Percentiles rank a stretch among this genome's conserved stretches.
Evolutionary conservation across 345 rosid genomes (phyloP).

Genomic region (Lagerstroemia speciosa): DNA sequence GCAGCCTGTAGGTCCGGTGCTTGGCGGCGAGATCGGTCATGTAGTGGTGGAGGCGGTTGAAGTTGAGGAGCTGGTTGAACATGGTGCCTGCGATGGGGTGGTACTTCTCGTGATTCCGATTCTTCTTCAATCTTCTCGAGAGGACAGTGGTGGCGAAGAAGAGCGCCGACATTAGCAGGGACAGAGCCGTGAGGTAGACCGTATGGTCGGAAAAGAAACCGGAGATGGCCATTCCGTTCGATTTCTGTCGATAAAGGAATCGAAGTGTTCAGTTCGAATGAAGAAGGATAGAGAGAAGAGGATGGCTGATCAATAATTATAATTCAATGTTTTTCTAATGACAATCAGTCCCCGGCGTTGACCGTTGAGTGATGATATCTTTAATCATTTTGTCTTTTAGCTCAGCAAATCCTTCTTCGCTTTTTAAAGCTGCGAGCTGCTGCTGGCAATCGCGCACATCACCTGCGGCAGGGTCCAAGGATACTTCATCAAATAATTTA

Average conservation of each 20-base stretch:
- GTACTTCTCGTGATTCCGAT: constrained; percentile 16
- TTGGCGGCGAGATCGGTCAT: constrained; percentile 39
- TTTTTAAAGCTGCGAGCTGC: no score
- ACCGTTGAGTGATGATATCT: no score
- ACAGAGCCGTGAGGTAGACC: constrained; percentile 10
- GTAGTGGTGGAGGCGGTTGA: constrained; percentile 40
- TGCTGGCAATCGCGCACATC: no score
- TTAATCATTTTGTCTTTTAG: no score
- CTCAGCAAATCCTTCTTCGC: no score
- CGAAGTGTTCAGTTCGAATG: background rate
- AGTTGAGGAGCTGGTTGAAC: constrained; percentile 43
- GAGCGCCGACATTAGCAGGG: constrained; percentile 9
- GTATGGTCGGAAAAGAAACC: constrained; percentile 9
- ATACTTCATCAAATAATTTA: no score
- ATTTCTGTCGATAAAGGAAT: background rate
- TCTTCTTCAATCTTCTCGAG: background rate
- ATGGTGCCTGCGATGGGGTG: constrained; percentile 50
- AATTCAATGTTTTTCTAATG: no score
- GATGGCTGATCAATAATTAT: no score
- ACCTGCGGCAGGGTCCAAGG: no score
- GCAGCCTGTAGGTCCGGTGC: constrained; percentile 39
- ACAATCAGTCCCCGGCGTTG: no score
- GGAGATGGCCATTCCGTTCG: background rate
- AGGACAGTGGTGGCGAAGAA: constrained; percentile 7
- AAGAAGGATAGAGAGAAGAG: no score